phyloP scores from a whole-genome alignment of 768 basidiomycete species.

The Amyloporia xantha region DNA sequence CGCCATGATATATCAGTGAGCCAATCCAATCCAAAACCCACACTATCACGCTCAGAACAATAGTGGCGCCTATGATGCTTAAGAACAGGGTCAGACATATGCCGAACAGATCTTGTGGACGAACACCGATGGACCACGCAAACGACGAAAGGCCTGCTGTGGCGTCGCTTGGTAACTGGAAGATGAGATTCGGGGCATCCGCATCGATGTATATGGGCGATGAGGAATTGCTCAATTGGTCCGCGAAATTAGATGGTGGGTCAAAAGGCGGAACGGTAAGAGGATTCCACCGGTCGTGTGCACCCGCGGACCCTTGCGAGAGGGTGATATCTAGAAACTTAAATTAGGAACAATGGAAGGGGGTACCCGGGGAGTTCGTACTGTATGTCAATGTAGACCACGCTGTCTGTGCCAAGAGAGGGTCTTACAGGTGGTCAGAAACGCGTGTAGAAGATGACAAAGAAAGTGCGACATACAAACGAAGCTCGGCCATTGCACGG shows the following conservation, averaged over 20 bases:
- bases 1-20: conserved; percentile 26
- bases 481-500: conserved; percentile 92
- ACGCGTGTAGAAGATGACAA: background rate
- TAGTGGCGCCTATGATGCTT: conserved; percentile 64
- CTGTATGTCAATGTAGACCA: conserved; percentile 84
- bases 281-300: conserved; percentile 59
- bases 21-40: conserved; percentile 65
- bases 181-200: conserved; percentile 62
- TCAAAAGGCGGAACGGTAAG: conserved; percentile 47
- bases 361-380: conserved; percentile 25
- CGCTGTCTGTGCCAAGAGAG: conserved; percentile 79
- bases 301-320: conserved; percentile 35
- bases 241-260: conserved; percentile 64
- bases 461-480: conserved; percentile 51
- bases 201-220: conserved; percentile 78
- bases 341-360: conserved; percentile 12
- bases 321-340: conserved; percentile 65
- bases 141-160: conserved; percentile 75
- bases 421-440: too few species aligned
- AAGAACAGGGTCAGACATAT: conserved; percentile 83
- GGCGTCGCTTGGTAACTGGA: conserved; percentile 56
- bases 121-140: conserved; percentile 77
- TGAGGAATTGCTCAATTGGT: conserved; percentile 61
- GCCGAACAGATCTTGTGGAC: conserved; percentile 74
- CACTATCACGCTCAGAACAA: conserved; percentile 59